phyloP scores from a whole-genome alignment of 768 basidiomycete genomes.

The Xerocomellus amylosporus region DNA sequence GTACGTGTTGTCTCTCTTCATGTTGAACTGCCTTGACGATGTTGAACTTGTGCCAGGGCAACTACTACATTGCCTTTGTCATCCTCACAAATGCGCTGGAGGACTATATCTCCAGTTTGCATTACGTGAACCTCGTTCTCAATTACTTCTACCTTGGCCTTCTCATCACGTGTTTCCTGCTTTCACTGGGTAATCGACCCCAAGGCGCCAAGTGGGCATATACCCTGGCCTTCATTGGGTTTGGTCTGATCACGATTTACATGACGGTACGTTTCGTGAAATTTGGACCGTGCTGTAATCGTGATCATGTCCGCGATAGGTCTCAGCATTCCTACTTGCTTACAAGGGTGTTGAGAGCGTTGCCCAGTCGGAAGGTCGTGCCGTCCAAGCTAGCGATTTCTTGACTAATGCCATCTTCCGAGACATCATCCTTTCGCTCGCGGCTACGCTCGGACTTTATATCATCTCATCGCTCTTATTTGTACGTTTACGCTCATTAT shows the following conservation, averaged over 20 bases:
- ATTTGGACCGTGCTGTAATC: neutral
- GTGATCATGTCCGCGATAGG: constrained; percentile 36
- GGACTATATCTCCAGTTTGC: constrained; percentile 54
- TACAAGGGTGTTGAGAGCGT: constrained; percentile 74
- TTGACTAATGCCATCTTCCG: constrained; percentile 81
- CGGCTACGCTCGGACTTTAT: constrained; percentile 90
- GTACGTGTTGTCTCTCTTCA: constrained; percentile 38
- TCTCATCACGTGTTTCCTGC: constrained; percentile 82
- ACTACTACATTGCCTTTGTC: constrained; percentile 87
- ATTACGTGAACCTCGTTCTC: constrained; percentile 72
- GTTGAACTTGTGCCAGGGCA: constrained; percentile 49
- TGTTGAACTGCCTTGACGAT: neutral
- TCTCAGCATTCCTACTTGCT: constrained; percentile 77
- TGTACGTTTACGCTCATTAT: constrained; percentile 46
- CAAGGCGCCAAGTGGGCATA: constrained; percentile 89
- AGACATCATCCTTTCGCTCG: constrained; percentile 80
- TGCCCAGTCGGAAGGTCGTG: constrained; percentile 40
- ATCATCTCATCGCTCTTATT: constrained; percentile 78
- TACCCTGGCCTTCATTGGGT: constrained; percentile 80
- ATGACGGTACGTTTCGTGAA: constrained; percentile 68
- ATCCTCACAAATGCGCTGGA: constrained; percentile 78
- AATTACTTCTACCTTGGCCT: constrained; percentile 88
- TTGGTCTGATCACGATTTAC: constrained; percentile 89
- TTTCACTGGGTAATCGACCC: constrained; percentile 87
- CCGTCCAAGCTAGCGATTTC: constrained; percentile 54